phyloP scores from a whole-genome alignment of 2,329 filamentous ascomycete genomes.

The Colletotrichum graminicola region DNA sequence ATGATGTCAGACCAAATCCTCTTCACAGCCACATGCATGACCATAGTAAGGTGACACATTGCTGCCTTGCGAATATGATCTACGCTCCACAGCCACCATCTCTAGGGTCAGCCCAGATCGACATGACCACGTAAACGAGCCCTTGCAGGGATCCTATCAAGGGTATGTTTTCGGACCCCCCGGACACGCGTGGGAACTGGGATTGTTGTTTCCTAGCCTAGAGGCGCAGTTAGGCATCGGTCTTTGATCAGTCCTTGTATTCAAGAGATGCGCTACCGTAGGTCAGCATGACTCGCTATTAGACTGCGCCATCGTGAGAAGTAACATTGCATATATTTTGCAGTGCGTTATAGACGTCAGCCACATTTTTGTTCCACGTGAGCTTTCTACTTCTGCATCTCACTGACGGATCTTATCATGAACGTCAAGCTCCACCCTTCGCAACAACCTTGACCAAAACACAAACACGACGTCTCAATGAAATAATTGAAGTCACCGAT shows the following conservation, averaged over 20 bases:
- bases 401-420: not conserved
- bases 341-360: not conserved
- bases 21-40: slow-evolving; percentile 33
- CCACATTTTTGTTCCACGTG: not conserved
- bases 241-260: not conserved
- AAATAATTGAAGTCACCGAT: not conserved
- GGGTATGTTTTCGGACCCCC: not conserved
- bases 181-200: not conserved
- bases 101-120: not conserved
- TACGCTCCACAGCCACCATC: slow-evolving; percentile 34
- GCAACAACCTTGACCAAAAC: not conserved
- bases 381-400: not conserved
- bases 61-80: slow-evolving; percentile 24
- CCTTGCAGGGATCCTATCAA: not conserved
- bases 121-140: not conserved
- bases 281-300: not conserved
- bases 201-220: not conserved
- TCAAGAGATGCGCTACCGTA: not conserved
- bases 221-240: not conserved
- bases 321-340: not conserved
- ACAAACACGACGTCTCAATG: not conserved
- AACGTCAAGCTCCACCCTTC: not conserved
- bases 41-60: slow-evolving; percentile 11
- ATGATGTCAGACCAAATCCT: slow-evolving; percentile 25
- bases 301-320: not conserved